These are phyloP conservation scores for Fistulifera pelliculosa DNA, from an alignment of 108 stramenopile species.

Conservation along the genomic window DNA sequence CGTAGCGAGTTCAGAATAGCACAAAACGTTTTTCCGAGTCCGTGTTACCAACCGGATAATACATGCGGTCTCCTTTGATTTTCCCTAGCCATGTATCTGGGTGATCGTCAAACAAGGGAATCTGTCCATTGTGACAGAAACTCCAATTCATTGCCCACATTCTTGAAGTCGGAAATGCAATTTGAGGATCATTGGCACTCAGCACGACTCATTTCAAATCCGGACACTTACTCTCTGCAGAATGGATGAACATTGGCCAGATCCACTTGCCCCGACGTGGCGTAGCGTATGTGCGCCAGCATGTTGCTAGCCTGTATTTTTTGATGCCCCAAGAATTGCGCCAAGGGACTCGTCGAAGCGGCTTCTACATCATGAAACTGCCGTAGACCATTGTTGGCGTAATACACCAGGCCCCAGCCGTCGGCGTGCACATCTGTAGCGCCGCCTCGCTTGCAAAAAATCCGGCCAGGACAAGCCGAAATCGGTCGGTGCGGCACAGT, in stretches of 20 bases:
- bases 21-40: constrained; percentile 77
- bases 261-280: constrained; percentile 57
- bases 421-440: constrained; percentile 75
- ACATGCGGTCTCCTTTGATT: constrained; percentile 11
- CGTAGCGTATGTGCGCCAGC: constrained; percentile 81
- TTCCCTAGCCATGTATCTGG: constrained; percentile 1
- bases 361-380: constrained; percentile 59
- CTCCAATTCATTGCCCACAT: constrained; percentile 42
- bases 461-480: constrained; percentile 72
- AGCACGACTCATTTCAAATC: constrained; percentile 24
- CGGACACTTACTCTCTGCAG: constrained; percentile 32
- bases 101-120: constrained; percentile 32
- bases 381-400: constrained; percentile 46
- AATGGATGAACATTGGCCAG: constrained; percentile 87
- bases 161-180: too few species aligned
- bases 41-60: constrained; percentile 73
- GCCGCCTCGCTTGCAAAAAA: constrained; percentile 72
- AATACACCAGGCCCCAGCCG: constrained; percentile 78
- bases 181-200: background rate
- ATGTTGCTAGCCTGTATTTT: constrained; percentile 58
- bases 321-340: constrained; percentile 45
- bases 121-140: constrained; percentile 84
- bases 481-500: constrained; percentile 67
- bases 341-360: constrained; percentile 46
- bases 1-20: constrained; percentile 68